Base-by-base conservation (phyloP, 768 basidiomycete species). In the Daedalea quercina region DNA sequence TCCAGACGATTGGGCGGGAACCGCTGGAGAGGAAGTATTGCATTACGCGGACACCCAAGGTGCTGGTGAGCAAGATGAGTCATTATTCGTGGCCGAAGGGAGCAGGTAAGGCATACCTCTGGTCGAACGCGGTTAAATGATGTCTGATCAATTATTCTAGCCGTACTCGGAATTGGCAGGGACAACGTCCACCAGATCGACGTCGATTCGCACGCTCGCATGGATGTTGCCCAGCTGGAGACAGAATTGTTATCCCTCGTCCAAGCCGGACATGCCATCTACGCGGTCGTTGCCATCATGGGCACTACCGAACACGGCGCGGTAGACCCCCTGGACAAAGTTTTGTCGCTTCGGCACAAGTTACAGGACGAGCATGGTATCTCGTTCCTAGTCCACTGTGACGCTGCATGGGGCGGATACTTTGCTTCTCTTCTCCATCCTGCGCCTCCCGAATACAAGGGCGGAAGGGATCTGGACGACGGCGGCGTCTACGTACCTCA, bases 21-120 rank as follows among this genome's bases (percentile, higher is more conserved):
- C 53, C 47, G 0, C 53, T 72, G 3, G 62, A 61, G 51, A 43
- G 50, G 11, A 47, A 63, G n/a, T 69, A 54, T 43, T 55, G 56
- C 8, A 58, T 70, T 28, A 54, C 57, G 47, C 41, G 59, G 37
- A 42, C 57, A 28, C 61, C 65, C 20, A 57, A 54, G 26, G 69
- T 67, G 43, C 43, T 70, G 8, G 57, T 67, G n/a, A 53, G 66
- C 1, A 62, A 51, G 37, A 70, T 73, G 6, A 67, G 65, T 17
- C 74, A 76, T 57, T 76, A 73, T 49, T 76, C 75, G 1, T 78
- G 76, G 76, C 74, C 74, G 13, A 78, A 78, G 58, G 67, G 67
- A 19, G 69, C 72, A 22, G 71, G 76, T 75, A 54, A 46, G 67
- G 17, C 62, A 33, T 28, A 19, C 17, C 35, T 19, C 40, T 47